Conservation (phyloP, 225 moss, liverwort and hornwort genomes). For the Takakia lepidozioides region DNA sequence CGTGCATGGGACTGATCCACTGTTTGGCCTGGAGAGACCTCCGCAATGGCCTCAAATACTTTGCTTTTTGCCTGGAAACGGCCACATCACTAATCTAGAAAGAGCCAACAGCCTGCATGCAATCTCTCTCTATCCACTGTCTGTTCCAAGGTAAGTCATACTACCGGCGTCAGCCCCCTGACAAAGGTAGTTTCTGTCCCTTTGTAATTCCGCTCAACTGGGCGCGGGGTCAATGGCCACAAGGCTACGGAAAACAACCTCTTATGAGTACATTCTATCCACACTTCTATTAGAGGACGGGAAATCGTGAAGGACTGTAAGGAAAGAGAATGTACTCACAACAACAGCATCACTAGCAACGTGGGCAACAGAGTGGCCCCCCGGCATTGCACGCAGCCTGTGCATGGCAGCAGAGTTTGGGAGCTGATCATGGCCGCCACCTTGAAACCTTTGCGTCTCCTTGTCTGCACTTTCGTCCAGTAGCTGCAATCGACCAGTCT, state of each 20-base stretch:
- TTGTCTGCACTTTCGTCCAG: conserved; percentile 41
- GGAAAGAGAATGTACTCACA: conserved; percentile 48
- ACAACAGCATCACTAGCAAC: conserved; percentile 49
- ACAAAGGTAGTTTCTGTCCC: too few relatives aligned
- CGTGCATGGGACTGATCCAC: conserved; percentile 65
- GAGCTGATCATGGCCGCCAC: conserved; percentile 92
- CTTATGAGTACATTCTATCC: too few relatives aligned
- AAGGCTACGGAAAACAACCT: neutral
- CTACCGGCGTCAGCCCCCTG: too few relatives aligned
- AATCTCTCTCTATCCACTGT: too few relatives aligned
- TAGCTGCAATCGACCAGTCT: conserved; percentile 48
- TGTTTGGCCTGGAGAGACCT: conserved; percentile 57
- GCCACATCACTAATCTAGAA: too few relatives aligned
- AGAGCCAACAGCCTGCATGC: too few relatives aligned
- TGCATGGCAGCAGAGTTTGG: conserved; percentile 92
- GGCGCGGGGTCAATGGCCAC: too few relatives aligned
- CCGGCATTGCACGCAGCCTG: conserved; percentile 62
- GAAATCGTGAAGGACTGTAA: too few relatives aligned
- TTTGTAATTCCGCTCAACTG: too few relatives aligned
- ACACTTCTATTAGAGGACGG: too few relatives aligned
- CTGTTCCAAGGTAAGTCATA: too few relatives aligned
- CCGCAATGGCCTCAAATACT: conserved; percentile 73
- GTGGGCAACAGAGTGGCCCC: conserved; percentile 56
- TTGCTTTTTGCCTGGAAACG: conserved; percentile 70
- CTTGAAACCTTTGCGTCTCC: conserved; percentile 77